phyloP scores from a whole-genome alignment of 768 basidiomycete species.

The Mycena floridula region DNA sequence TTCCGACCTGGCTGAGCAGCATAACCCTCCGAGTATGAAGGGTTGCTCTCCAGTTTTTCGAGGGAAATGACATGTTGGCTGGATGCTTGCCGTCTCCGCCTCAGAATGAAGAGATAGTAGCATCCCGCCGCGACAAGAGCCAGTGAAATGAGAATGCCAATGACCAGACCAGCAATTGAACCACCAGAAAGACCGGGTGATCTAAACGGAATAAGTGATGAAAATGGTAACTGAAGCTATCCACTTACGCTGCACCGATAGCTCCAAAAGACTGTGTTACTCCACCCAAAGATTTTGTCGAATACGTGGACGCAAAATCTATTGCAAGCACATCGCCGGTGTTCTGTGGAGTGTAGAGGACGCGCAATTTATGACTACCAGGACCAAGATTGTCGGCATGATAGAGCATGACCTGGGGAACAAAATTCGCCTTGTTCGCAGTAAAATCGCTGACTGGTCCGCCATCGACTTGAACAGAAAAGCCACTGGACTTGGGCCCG shows the following conservation, averaged over 20 bases:
- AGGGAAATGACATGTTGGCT: too few species aligned
- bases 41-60: neutral
- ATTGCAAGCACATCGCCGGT: constrained; percentile 17
- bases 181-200: constrained; percentile 7
- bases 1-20: neutral
- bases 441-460: constrained; percentile 14
- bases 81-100: neutral
- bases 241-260: neutral
- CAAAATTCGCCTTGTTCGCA: constrained; percentile 15
- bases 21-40: neutral
- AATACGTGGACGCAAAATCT: constrained; percentile 20
- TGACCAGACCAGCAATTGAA: constrained; percentile 14
- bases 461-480: constrained; percentile 28
- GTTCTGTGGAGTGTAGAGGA: constrained; percentile 20
- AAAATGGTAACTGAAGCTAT: neutral
- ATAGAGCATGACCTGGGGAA: constrained; percentile 20
- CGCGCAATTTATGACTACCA: constrained; percentile 16
- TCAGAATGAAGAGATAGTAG: constrained; percentile 12
- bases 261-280: neutral
- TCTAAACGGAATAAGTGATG: neutral
- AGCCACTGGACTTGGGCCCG: constrained; percentile 26
- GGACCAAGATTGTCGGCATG: constrained; percentile 17
- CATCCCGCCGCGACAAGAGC: constrained; percentile 8
- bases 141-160: constrained; percentile 11
- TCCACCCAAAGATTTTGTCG: neutral